Conservation (phyloP, 768 basidiomycete genomes). For the Xanthoconium stramineum region DNA sequence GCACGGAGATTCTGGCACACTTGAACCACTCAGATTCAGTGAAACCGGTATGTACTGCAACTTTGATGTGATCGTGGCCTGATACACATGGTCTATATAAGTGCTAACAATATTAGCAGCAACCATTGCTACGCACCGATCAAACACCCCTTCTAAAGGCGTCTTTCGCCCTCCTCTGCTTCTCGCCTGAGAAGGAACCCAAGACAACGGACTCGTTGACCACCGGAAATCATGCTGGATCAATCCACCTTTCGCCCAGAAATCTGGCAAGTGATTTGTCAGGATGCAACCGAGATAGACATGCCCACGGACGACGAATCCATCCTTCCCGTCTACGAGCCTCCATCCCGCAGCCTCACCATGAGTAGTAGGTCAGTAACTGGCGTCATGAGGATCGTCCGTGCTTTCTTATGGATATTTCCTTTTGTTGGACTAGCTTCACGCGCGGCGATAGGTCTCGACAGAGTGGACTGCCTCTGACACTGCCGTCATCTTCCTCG, state of each 20-base stretch:
- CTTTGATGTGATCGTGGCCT: background rate
- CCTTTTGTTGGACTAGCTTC: background rate
- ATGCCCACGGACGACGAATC: conserved; percentile 4
- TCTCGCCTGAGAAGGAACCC: background rate
- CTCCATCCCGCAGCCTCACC: background rate
- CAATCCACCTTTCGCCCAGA: conserved; percentile 8
- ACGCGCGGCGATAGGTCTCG: conserved; percentile 4
- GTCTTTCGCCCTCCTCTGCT: background rate
- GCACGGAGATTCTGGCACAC: too few species aligned
- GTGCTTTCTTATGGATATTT: background rate
- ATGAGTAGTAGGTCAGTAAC: background rate
- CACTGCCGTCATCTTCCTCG: background rate
- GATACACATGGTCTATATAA: background rate
- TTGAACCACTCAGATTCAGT: background rate
- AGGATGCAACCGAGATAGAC: conserved; percentile 8
- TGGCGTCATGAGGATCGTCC: conserved; percentile 2
- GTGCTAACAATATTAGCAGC: too few species aligned
- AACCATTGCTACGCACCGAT: background rate
- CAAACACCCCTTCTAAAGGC: background rate
- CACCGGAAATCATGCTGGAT: conserved; percentile 12
- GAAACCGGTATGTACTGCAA: background rate
- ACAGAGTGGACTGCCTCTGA: conserved; percentile 9
- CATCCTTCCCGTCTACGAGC: conserved; percentile 24
- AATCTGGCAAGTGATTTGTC: conserved; percentile 24
- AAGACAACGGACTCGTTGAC: background rate